Conservation (phyloP, 495 filamentous ascomycete species). For the Aspergillus indologenus region DNA sequence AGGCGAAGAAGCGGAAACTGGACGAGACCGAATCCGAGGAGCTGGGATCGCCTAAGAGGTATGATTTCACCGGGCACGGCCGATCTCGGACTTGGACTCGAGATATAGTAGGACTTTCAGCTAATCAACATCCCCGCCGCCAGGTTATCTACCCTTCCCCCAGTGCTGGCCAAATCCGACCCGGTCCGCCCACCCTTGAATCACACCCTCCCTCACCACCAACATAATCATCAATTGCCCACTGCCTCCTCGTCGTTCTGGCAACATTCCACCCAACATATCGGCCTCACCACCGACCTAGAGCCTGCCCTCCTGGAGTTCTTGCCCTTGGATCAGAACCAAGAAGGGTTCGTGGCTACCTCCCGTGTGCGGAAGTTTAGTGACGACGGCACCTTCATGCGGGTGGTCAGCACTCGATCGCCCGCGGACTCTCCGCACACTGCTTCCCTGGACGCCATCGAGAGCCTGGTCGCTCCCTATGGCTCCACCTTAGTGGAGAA, state of each 20-base stretch:
- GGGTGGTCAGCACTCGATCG: conserved; percentile 37
- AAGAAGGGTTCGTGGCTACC: conserved; percentile 37
- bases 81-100: conserved; percentile 24
- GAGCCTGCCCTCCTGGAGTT: conserved; percentile 50
- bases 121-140: conserved; percentile 16
- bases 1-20: conserved; percentile 70
- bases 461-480: conserved; percentile 77
- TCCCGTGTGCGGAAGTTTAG: conserved; percentile 70
- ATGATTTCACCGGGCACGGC: conserved; percentile 13
- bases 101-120: conserved; percentile 13
- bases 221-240: conserved; percentile 25
- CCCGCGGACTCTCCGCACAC: conserved; percentile 39
- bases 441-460: conserved; percentile 73
- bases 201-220: neutral
- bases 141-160: conserved; percentile 28
- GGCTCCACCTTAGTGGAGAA: conserved; percentile 77
- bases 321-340: conserved; percentile 41
- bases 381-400: conserved; percentile 80
- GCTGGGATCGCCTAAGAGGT: conserved; percentile 46
- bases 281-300: conserved; percentile 52
- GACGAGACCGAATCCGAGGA: conserved; percentile 36
- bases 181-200: conserved; percentile 24
- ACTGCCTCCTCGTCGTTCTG: conserved; percentile 34
- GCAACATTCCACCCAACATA: conserved; percentile 48
- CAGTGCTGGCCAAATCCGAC: conserved; percentile 25